A percentile compares a stretch with the other conserved stretches of the same genome.
phyloP scores from a whole-genome alignment of 805 yeast genomes.

The Wickerhamomyces hampshirensis region DNA sequence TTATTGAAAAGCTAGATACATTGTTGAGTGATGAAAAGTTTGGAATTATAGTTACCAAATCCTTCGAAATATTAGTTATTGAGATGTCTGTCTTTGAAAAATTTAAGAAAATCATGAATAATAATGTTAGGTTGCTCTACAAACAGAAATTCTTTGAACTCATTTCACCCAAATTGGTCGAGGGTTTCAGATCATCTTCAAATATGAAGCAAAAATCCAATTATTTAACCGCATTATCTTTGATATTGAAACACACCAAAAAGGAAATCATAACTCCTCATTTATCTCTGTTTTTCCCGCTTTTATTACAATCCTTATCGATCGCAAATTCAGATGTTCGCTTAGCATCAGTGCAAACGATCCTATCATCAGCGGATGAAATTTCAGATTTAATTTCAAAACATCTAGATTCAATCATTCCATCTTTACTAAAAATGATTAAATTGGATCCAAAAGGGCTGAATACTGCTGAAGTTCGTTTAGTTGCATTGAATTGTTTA shows the following conservation, averaged over 20 bases:
- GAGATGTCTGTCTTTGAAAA: conserved; percentile 60
- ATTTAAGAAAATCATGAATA: conserved; percentile 39
- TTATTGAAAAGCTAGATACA: conserved; percentile 30
- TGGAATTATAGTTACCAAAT: conserved; percentile 38
- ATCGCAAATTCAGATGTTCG: conserved; percentile 41
- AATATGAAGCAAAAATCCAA: conserved; percentile 37
- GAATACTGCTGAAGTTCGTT: conserved; percentile 48
- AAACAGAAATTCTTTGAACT: conserved; percentile 74
- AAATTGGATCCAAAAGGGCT: conserved; percentile 16
- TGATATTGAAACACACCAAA: conserved; percentile 62
- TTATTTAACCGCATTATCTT: conserved; percentile 61
- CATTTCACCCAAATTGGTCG: conserved; percentile 51
- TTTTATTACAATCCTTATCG: conserved; percentile 60
- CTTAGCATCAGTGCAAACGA: conserved; percentile 56
- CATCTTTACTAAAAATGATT: conserved; percentile 39
- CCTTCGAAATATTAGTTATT: conserved; percentile 61
- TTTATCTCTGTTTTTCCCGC: conserved; percentile 60
- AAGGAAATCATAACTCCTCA: conserved; percentile 59
- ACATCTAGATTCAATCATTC: conserved; percentile 54
- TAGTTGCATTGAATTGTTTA: conserved; percentile 54
- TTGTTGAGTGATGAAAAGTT: conserved; percentile 28
- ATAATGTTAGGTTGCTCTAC: conserved; percentile 62
- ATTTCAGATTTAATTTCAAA: conserved; percentile 46
- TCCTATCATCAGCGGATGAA: conserved; percentile 52
- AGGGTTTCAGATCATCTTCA: conserved; percentile 31